Base-by-base conservation (phyloP, 495 filamentous ascomycete species). In the Aspergillus taichungensis region DNA sequence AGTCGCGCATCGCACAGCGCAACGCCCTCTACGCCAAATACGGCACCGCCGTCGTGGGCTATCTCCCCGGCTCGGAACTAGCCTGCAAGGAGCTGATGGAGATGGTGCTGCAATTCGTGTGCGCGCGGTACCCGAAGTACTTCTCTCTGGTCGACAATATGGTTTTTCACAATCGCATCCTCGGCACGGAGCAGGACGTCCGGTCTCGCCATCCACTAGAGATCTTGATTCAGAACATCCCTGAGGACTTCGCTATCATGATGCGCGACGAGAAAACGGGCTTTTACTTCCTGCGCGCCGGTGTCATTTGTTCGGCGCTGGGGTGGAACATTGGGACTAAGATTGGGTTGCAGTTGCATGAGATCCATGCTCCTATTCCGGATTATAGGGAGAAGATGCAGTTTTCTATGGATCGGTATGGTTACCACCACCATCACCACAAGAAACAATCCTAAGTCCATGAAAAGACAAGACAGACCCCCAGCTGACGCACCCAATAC, bases 301-400 rank as follows among this genome's bases (percentile, higher is more conserved):
- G 85, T 4, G 63, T 89, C 6, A 80, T 92, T 29, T 94, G 88
- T 59, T 87, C 81, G 11, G 71, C 81, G 1, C 61, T 95, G 0
- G 89, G 89, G 2, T 95, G 88, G 88, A 85, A 83, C 58, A 69
- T 92, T 0, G 76, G 68, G 0, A 78, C 71, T 8, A 94, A 94
- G 67, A 76, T 92, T 36, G 87, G 87, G 10, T 60, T 81, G 50
- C 75, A 74, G 40, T 67, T 95, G 30, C 69, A 82, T 40, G 74
- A 85, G 46, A 91, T 95, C 50, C 89, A 95, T 60, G 61, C 57
- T 3, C 76, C 80, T 1, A 83, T 95, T 27, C 88, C 89, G 0
- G 87, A 95, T 52, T 94, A 92, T 58, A 87, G 87, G 47, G 84
- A 88, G 64, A 92, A 90, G 67, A 91, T 95, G 84, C 77, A 84